phyloP scores from a whole-genome alignment of 2,329 filamentous ascomycete species.

The Botrytis squamosa region DNA sequence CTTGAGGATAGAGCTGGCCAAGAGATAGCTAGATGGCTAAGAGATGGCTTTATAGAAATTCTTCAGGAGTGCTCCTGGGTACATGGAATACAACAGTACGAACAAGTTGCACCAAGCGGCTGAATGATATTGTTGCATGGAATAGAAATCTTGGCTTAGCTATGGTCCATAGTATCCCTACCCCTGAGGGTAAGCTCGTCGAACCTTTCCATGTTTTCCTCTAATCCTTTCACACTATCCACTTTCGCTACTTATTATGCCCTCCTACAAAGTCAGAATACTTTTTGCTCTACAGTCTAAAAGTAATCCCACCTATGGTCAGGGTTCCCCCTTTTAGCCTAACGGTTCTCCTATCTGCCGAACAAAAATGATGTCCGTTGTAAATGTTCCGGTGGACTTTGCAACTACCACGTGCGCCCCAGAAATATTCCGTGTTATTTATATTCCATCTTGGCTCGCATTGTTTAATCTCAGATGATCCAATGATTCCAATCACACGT shows the following conservation, averaged over 20 bases:
- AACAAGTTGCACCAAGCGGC: background rate
- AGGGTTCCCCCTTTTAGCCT: background rate
- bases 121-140: background rate
- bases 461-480: background rate
- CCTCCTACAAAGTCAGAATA: background rate
- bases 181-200: background rate
- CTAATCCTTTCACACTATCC: background rate
- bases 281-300: background rate
- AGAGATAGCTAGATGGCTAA: background rate
- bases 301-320: background rate
- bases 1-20: background rate
- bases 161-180: background rate
- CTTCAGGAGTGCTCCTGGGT: background rate
- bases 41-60: background rate
- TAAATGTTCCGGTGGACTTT: background rate
- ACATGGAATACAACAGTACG: background rate
- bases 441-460: background rate
- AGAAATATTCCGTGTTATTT: background rate
- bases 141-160: background rate
- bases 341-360: background rate
- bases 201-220: background rate
- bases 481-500: background rate
- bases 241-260: background rate
- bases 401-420: background rate
- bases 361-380: background rate